These are phyloP conservation scores for Schizosaccharomyces octosporus DNA, from an alignment of 805 yeast species.

Conservation along the genomic window DNA sequence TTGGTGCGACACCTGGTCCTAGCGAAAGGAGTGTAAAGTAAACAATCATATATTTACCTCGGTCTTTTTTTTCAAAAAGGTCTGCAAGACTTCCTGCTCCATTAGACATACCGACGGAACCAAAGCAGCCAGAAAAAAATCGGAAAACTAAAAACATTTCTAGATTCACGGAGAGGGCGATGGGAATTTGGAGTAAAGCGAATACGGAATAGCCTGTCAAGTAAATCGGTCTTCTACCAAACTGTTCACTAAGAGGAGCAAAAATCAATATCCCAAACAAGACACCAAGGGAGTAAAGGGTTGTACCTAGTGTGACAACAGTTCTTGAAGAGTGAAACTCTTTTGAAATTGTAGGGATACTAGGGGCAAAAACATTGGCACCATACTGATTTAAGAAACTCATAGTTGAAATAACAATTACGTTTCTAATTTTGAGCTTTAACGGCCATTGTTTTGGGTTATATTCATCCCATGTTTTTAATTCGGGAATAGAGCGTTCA, in stretches of 20 bases:
- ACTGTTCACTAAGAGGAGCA: slow-evolving; percentile 48
- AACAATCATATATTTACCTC: slow-evolving; percentile 9
- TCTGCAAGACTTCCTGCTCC: slow-evolving; percentile 71
- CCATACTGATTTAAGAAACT: not conserved
- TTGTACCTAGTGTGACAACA: slow-evolving; percentile 19
- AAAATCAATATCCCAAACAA: slow-evolving; percentile 39
- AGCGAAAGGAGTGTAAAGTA: slow-evolving; percentile 16
- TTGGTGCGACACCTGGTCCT: slow-evolving; percentile 50
- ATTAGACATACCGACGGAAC: slow-evolving; percentile 62
- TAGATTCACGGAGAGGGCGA: slow-evolving; percentile 19
- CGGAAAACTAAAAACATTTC: slow-evolving; percentile 33
- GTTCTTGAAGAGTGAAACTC: slow-evolving; percentile 22
- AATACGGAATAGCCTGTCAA: slow-evolving; percentile 24
- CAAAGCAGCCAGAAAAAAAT: slow-evolving; percentile 49
- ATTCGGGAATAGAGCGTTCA: too few species aligned
- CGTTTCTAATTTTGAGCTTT: not conserved
- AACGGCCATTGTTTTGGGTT: not conserved
- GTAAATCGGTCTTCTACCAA: slow-evolving; percentile 45
- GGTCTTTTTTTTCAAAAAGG: slow-evolving; percentile 33
- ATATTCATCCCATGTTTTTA: not conserved
- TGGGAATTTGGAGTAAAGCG: slow-evolving; percentile 24
- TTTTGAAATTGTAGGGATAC: not conserved
- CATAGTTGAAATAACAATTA: not conserved
- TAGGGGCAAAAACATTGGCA: not conserved
- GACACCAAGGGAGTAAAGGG: slow-evolving; percentile 29